A percentile compares a stretch with the other conserved stretches of the same genome.
Conservation (phyloP, 345 rosid genomes). For the Hypericum perforatum region DNA sequence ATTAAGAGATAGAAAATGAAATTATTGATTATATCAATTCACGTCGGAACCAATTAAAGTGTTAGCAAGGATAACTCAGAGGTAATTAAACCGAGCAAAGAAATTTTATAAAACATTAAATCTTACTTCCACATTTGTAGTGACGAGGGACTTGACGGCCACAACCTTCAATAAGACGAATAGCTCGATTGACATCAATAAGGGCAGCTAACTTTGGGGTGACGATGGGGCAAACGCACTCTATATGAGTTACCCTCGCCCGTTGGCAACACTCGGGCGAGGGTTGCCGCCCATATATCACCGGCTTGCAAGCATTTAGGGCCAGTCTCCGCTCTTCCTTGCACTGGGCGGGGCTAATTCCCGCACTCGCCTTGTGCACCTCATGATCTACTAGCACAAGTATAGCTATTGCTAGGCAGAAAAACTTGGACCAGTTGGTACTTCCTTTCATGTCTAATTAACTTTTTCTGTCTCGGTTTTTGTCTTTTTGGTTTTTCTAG, state of each 20-base stretch:
- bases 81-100: not conserved
- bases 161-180: slow-evolving; percentile 30
- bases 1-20: not conserved
- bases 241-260: slow-evolving; percentile 19
- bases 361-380: slow-evolving; percentile 12
- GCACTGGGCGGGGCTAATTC: slow-evolving; percentile 18
- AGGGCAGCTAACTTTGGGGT: slow-evolving; percentile 25
- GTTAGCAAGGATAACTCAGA: not conserved
- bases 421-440: too few relatives aligned
- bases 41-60: not conserved
- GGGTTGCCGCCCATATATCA: slow-evolving; percentile 23
- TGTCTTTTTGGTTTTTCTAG: too few relatives aligned
- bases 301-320: slow-evolving; percentile 30
- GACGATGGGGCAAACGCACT: slow-evolving; percentile 25
- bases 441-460: too few relatives aligned
- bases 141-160: slow-evolving; percentile 35
- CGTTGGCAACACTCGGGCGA: slow-evolving; percentile 30
- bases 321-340: slow-evolving; percentile 25
- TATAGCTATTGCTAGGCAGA: not conserved
- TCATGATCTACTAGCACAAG: not conserved
- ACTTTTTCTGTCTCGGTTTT: too few relatives aligned
- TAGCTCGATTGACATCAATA: slow-evolving; percentile 24
- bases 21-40: too few relatives aligned
- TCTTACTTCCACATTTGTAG: slow-evolving; percentile 37
- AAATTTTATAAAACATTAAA: too few relatives aligned